phyloP scores from a whole-genome alignment of 768 basidiomycete species.

The Rhizopogon roseolus region DNA sequence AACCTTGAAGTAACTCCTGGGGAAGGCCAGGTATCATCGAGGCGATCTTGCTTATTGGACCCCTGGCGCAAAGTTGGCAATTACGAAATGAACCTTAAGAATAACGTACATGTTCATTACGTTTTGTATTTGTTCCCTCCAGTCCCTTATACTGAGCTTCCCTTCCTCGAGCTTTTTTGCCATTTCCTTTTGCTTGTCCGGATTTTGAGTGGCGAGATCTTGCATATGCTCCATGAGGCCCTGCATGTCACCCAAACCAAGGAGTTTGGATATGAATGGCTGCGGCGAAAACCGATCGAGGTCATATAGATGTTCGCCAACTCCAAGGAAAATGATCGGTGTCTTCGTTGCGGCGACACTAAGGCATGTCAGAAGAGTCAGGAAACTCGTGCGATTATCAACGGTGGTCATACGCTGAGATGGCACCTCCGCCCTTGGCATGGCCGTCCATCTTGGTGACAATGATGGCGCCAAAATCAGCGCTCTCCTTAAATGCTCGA shows the following conservation, averaged over 20 bases:
- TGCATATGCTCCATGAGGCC: slow-evolving; percentile 99
- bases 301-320: slow-evolving; percentile 96
- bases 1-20: slow-evolving; percentile 84
- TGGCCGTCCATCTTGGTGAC: slow-evolving; percentile 99
- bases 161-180: slow-evolving; percentile 97
- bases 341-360: slow-evolving; percentile 99
- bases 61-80: slow-evolving; percentile 49
- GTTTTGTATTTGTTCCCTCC: slow-evolving; percentile 95
- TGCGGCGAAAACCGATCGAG: slow-evolving; percentile 94
- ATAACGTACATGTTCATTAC: slow-evolving; percentile 92
- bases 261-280: slow-evolving; percentile 94
- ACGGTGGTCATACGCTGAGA: slow-evolving; percentile 78
- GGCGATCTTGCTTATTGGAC: slow-evolving; percentile 97
- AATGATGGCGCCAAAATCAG: slow-evolving; percentile 97
- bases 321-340: slow-evolving; percentile 97
- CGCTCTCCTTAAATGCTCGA: slow-evolving; percentile 95
- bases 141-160: slow-evolving; percentile 93
- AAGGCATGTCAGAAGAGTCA: background rate
- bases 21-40: slow-evolving; percentile 98
- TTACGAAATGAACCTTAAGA: slow-evolving; percentile 1
- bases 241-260: slow-evolving; percentile 95
- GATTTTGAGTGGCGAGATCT: slow-evolving; percentile 87
- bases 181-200: slow-evolving; percentile 97
- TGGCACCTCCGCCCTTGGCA: slow-evolving; percentile 97
- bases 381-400: background rate